A percentile compares a stretch with the other conserved stretches of the same genome.
These are phyloP conservation scores for Andrographis paniculata DNA, from an alignment of 305 asterid genomes.

Conservation along the genomic window DNA sequence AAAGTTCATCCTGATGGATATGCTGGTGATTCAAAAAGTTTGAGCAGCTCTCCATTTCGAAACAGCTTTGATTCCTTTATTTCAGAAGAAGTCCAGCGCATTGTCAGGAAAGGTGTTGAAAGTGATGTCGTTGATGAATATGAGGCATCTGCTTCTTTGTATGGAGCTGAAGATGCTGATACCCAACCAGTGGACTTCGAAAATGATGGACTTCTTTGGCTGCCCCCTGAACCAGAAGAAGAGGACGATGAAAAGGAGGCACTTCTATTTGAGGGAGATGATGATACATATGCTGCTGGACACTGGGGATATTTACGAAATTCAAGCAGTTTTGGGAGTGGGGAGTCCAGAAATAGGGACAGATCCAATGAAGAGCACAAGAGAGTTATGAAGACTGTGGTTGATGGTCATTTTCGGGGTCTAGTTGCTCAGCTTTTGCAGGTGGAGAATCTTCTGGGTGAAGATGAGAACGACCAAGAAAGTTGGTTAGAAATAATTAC, in stretches of 20 bases:
- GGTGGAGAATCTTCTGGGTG: constrained; percentile 75
- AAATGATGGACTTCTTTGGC: constrained; percentile 87
- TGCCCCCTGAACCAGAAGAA: constrained; percentile 97
- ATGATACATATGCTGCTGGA: constrained; percentile 70
- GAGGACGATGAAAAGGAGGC: constrained; percentile 85
- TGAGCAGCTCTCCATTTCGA: constrained; percentile 32
- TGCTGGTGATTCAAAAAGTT: constrained; percentile 38
- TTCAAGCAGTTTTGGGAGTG: constrained; percentile 79
- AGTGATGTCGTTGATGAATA: constrained; percentile 56
- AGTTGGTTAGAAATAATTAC: constrained; percentile 92
- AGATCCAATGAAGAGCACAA: constrained; percentile 81
- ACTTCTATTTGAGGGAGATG: constrained; percentile 56
- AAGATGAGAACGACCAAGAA: constrained; percentile 68
- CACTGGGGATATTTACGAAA: constrained; percentile 72
- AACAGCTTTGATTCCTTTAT: constrained; percentile 34
- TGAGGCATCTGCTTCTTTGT: constrained; percentile 74
- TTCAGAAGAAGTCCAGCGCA: constrained; percentile 53
- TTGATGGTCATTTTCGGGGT: constrained; percentile 92
- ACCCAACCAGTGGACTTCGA: constrained; percentile 89
- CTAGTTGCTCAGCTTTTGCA: constrained; percentile 88
- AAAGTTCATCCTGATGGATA: constrained; percentile 64
- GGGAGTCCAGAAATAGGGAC: constrained; percentile 72
- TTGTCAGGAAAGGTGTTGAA: constrained; percentile 35
- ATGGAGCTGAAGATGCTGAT: constrained; percentile 58
- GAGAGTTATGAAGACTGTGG: constrained; percentile 73